Evolutionary conservation across 2,329 filamentous ascomycete genomes (phyloP), one percentile per base, ranked within the genome.

Genomic region (Botrytis aclada): DNA sequence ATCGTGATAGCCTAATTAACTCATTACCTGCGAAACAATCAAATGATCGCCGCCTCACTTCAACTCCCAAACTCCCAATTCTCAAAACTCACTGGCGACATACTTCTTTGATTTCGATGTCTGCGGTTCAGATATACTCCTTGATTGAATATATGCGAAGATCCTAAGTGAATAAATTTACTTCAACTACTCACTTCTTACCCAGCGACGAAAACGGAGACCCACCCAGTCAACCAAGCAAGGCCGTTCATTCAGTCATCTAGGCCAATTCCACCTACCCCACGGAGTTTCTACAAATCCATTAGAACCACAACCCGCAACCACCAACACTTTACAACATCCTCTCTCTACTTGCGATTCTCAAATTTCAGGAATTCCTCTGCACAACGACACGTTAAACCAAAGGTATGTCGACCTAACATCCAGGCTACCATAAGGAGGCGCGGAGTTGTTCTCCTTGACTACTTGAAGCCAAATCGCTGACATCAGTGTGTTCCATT

Each of bases 261-360:
- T 37, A 47, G 37, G n/a, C 70, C 47, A 67, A n/a, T 66, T 54
- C 51, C 25, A 56, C 51, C 37, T 60, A 67, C 70, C 70, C 70
- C 70, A 58, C 61, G 70, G 70, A 45, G 51, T 60, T 72, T 41
- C 47, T 60, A 67, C 70, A 72, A 67, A 72, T 47, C 51, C 60
- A 47, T 66, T 25, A 47, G 29, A 45, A 37, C 32, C 22, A 67
- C 60, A 43, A 20, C n/a, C 37, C 37, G 70, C n/a, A 66, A 54
- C n/a, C 25, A 54, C 47, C 34, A 69, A 43, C 47, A 22, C n/a
- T 20, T 32, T 10, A 56, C 65, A 56, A 32, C 65, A 25, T 56
- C 29, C n/a, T 56, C 18, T 69, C 43, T 47, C 20, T 25, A 41
- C 47, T 45, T 69, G 58, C 37, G 34, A 60, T n/a, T 32, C 9